Conservation (phyloP, 345 rosid genomes). For the Eucalyptus camaldulensis region DNA sequence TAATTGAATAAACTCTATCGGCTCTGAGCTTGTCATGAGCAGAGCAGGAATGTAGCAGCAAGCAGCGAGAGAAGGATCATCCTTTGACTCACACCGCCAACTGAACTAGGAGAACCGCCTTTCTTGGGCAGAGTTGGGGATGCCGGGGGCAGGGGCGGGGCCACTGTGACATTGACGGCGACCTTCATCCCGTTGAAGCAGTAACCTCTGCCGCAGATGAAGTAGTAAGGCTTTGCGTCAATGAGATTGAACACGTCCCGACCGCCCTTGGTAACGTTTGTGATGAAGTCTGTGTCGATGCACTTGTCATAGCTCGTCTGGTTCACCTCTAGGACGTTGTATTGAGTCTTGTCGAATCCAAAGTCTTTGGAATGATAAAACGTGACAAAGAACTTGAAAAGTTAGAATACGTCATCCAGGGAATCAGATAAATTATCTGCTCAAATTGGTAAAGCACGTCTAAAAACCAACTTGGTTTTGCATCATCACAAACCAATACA, state of each 20-base stretch:
- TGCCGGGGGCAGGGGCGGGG: background rate
- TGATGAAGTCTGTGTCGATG: slow-evolving; percentile 22
- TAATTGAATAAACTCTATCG: background rate
- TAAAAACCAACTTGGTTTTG: background rate
- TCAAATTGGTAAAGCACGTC: background rate
- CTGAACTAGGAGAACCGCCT: background rate
- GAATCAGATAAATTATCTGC: background rate
- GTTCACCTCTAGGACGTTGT: slow-evolving; percentile 53
- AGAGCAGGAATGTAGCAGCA: background rate
- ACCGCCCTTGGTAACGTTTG: slow-evolving; percentile 49
- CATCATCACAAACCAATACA: background rate
- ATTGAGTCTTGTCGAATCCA: slow-evolving; percentile 23
- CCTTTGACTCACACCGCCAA: background rate
- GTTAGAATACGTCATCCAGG: background rate
- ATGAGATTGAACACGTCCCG: slow-evolving; percentile 48
- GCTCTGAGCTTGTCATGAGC: background rate
- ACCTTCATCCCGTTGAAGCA: slow-evolving; percentile 52
- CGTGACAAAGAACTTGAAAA: background rate
- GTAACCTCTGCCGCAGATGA: slow-evolving; percentile 47
- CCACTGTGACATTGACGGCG: slow-evolving; percentile 9
- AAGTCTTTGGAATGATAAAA: slow-evolving; percentile 3
- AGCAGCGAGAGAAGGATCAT: background rate
- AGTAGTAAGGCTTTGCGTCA: slow-evolving; percentile 37
- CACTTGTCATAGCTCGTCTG: slow-evolving; percentile 41
- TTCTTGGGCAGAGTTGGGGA: background rate